Evolutionary conservation across 2,329 filamentous ascomycete species (phyloP).

Genomic region (Simplicillium sp.): DNA sequence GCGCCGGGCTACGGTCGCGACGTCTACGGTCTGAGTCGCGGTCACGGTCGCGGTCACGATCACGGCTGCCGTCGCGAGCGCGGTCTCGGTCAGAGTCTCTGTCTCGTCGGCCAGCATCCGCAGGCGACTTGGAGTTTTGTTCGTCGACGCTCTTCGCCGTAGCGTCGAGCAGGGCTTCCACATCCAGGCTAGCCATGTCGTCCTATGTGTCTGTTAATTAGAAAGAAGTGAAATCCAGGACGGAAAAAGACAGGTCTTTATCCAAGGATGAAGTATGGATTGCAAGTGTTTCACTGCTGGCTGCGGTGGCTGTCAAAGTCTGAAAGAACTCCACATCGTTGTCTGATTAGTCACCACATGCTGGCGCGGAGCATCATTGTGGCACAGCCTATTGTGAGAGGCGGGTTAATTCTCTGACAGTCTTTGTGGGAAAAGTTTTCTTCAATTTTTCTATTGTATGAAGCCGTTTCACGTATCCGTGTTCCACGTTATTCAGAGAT

Average conservation of each 20-base stretch:
- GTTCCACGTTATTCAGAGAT: too few relatives aligned
- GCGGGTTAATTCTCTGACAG: too few relatives aligned
- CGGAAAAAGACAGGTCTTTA: background rate
- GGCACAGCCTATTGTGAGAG: too few relatives aligned
- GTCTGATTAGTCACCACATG: too few relatives aligned
- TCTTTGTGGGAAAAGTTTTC: too few relatives aligned
- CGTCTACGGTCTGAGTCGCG: constrained; percentile 38
- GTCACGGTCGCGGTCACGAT: constrained; percentile 45
- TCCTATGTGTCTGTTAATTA: constrained; percentile 6
- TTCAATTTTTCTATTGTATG: too few relatives aligned
- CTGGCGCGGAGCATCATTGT: too few relatives aligned
- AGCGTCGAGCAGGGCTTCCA: constrained; percentile 85
- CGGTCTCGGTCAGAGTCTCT: constrained; percentile 48
- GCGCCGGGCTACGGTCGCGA: constrained; percentile 39
- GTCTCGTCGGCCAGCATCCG: constrained; percentile 44
- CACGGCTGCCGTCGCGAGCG: constrained; percentile 44
- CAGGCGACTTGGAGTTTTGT: constrained; percentile 32
- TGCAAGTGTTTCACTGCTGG: too few relatives aligned
- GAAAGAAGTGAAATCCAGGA: background rate
- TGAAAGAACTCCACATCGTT: too few relatives aligned
- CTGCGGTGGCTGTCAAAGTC: too few relatives aligned
- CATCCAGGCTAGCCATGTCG: constrained; percentile 51
- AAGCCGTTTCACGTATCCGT: too few relatives aligned
- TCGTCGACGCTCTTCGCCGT: constrained; percentile 56
- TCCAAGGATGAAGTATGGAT: background rate